Conservation (phyloP, 139 green algal species). For the Chlorella vulgaris region DNA sequence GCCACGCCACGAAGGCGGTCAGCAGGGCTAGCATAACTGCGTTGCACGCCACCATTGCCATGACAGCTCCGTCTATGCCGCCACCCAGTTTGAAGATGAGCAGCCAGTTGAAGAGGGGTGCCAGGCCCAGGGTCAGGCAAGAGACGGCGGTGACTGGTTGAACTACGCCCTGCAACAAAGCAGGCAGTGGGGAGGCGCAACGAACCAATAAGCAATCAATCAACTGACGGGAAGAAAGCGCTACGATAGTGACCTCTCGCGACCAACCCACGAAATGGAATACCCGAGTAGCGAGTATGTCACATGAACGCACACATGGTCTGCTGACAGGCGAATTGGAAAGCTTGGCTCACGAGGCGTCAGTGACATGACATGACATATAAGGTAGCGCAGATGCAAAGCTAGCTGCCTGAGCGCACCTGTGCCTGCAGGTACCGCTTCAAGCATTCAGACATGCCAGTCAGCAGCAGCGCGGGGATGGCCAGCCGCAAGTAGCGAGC, state of each 20-base stretch:
- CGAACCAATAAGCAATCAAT: not conserved
- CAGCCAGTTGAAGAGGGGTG: slow-evolving; percentile 46
- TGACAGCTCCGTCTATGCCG: slow-evolving; percentile 71
- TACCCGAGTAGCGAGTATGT: too few species aligned
- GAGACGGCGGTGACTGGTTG: slow-evolving; percentile 47
- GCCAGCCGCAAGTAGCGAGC: slow-evolving; percentile 49
- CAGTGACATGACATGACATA: too few species aligned
- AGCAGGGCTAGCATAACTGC: slow-evolving; percentile 30
- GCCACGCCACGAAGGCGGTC: not conserved
- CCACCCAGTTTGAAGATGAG: slow-evolving; percentile 41
- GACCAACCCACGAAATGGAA: too few species aligned
- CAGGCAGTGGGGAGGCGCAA: not conserved
- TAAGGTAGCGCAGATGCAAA: too few species aligned
- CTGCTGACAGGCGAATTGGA: too few species aligned
- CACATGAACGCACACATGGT: too few species aligned
- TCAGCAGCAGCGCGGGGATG: slow-evolving; percentile 52
- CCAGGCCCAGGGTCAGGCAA: slow-evolving; percentile 11
- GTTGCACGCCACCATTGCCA: slow-evolving; percentile 56
- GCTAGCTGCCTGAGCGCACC: too few species aligned
- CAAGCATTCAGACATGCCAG: slow-evolving; percentile 48
- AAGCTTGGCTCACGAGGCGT: too few species aligned
- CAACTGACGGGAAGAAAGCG: too few species aligned
- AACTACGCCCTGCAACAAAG: slow-evolving; percentile 53
- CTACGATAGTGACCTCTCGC: too few species aligned
- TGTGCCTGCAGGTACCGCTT: slow-evolving; percentile 63